These are phyloP conservation scores for Nematocida sp. DNA, from an alignment of 371 early-diverging fungal genomes.

Conservation along the genomic window DNA sequence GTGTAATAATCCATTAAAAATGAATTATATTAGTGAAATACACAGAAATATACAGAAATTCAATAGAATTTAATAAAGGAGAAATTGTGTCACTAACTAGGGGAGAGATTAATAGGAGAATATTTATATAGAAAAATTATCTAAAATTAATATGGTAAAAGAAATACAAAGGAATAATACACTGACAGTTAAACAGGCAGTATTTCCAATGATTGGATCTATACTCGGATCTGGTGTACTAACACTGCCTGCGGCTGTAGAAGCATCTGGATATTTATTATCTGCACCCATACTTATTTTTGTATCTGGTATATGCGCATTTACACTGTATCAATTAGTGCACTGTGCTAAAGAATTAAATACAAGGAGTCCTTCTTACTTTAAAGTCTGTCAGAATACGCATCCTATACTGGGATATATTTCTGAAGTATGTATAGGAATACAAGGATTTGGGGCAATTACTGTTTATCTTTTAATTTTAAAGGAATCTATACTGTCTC, in stretches of 20 bases:
- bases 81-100: too few relatives aligned
- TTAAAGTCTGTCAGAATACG: conserved; percentile 24
- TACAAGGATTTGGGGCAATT: conserved; percentile 56
- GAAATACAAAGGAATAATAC: conserved; percentile 20
- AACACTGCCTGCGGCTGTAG: conserved; percentile 64
- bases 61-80: too few relatives aligned
- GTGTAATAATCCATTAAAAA: too few relatives aligned
- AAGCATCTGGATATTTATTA: conserved; percentile 62
- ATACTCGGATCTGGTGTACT: conserved; percentile 68
- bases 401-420: conserved; percentile 43
- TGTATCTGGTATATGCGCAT: conserved; percentile 57
- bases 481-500: conserved; percentile 39
- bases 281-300: conserved; percentile 48
- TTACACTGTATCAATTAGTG: conserved; percentile 62
- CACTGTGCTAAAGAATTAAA: conserved; percentile 53
- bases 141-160: neutral
- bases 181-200: conserved; percentile 49
- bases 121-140: neutral
- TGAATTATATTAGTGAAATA: too few relatives aligned
- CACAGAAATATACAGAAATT: too few relatives aligned
- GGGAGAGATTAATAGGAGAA: too few relatives aligned
- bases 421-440: conserved; percentile 48
- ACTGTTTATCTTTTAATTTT: conserved; percentile 47
- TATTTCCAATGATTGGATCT: conserved; percentile 63
- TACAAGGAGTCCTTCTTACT: conserved; percentile 44